phyloP scores from a whole-genome alignment of 2,329 filamentous ascomycete species.

The Exophiala xenobiotica region DNA sequence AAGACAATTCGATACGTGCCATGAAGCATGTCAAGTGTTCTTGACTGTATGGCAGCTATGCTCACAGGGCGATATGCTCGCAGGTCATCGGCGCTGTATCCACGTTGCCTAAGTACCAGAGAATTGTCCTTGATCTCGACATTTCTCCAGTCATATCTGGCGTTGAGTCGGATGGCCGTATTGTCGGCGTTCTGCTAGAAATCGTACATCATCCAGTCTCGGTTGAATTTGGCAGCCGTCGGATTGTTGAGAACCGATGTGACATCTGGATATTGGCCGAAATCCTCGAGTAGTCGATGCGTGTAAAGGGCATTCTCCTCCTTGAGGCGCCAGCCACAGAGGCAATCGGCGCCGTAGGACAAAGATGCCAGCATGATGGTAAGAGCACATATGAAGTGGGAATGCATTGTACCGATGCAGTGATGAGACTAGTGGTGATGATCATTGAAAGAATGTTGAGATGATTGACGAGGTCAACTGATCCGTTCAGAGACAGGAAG shows the following conservation, averaged over 20 bases:
- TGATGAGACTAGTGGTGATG: conserved; percentile 5
- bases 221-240: conserved; percentile 23
- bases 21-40: too few relatives aligned
- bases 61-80: conserved; percentile 28
- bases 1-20: too few relatives aligned
- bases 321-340: conserved; percentile 24
- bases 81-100: conserved; percentile 27
- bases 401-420: conserved; percentile 7
- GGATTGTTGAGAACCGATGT: conserved; percentile 25
- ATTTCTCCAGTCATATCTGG: conserved; percentile 31
- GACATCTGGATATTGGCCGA: conserved; percentile 26
- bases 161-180: conserved; percentile 29
- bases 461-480: background rate
- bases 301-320: conserved; percentile 31
- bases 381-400: conserved; percentile 4
- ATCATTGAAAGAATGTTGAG: background rate
- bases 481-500: too few relatives aligned
- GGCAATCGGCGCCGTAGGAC: conserved; percentile 12
- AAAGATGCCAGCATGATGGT: background rate
- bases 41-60: too few relatives aligned
- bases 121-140: conserved; percentile 31
- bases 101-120: conserved; percentile 31
- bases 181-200: conserved; percentile 30
- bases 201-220: conserved; percentile 33
- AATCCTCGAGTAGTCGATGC: conserved; percentile 32